Evolutionary conservation across 257 asterid species (phyloP), one percentile per base, ranked within the genome.

Genomic region (Nemophila menziesii): DNA sequence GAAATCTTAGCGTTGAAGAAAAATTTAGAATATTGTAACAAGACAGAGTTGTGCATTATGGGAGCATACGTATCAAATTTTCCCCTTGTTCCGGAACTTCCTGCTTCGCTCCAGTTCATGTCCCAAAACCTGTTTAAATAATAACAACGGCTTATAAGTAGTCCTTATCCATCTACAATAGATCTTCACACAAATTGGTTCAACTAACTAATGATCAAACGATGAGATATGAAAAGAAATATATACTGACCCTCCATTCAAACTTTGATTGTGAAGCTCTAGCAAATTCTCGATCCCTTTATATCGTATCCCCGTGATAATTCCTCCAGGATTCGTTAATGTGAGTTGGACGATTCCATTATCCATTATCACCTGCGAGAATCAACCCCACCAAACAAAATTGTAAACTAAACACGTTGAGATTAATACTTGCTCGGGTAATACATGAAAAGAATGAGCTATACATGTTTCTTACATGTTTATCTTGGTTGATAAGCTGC

Each of bases 301-400:
- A 34, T 76, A 83, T 16, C 50, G 56, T 40, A 83, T 73, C 51
- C 77, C 79, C 39, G 48, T 65, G 40, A 79, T 43, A 46, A 79
- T 65, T 3, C 94, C 94, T 22, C 73, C 94, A 11, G 94, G 94
- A 56, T 76, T 72, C 24, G 92, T 56, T 63, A 83, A 49, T 11
- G 78, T 71, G 42, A 79, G 70, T 58, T 79, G 80, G 15, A 77
- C 58, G 13, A 73, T 66, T 39, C 94, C 94, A 65, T 82, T 79
- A 60, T 79, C 92, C 44, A 82, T 58, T 52, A 76, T 71, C 42
- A 79, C 77, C 94, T 83, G 80, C 49, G 27, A 20, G 18, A 23
- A 49, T 37, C n/a, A 37, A 8, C 18, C 15, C 18, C 17, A 38
- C 43, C 15, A 11, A 14, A 38, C 18, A 39, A 39, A 39, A 15